These are phyloP conservation scores for Veloboletus limbatus DNA, from an alignment of 1,284 basidiomycete genomes.

Conservation along the genomic window DNA sequence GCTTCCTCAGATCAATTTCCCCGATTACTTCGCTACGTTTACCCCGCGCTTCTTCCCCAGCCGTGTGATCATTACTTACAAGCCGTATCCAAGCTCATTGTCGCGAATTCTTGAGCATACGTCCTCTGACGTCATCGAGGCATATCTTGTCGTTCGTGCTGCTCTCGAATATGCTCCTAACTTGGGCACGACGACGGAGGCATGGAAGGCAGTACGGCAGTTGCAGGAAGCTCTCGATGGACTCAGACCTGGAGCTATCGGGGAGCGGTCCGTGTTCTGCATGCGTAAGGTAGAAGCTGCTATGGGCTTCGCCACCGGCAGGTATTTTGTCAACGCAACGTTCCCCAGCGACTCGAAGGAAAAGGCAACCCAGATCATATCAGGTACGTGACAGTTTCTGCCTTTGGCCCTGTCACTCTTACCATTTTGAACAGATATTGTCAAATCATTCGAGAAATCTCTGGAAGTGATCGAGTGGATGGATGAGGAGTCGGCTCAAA, in stretches of 20 bases:
- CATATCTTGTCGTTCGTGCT: conserved; percentile 78
- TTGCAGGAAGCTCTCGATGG: conserved; percentile 76
- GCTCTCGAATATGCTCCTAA: conserved; percentile 65
- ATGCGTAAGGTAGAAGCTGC: conserved; percentile 59
- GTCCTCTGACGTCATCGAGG: conserved; percentile 72
- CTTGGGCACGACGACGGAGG: conserved; percentile 70
- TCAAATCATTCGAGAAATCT: conserved; percentile 81
- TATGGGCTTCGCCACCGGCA: conserved; percentile 72
- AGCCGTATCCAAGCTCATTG: conserved; percentile 73
- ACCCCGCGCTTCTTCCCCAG: conserved; percentile 76
- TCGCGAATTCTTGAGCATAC: conserved; percentile 71
- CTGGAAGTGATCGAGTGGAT: conserved; percentile 86
- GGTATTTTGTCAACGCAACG: conserved; percentile 85
- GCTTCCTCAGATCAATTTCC: conserved; percentile 79
- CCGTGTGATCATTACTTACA: conserved; percentile 79
- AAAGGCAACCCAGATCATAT: conserved; percentile 84
- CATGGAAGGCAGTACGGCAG: conserved; percentile 70
- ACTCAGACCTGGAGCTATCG: conserved; percentile 82
- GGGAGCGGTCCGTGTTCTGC: conserved; percentile 80
- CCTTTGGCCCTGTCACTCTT: not conserved
- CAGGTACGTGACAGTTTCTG: conserved; percentile 42
- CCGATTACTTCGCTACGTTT: conserved; percentile 81
- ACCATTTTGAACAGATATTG: conserved; percentile 58
- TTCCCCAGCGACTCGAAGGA: conserved; percentile 81
- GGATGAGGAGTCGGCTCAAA: conserved; percentile 79